These are phyloP conservation scores for Phytopythium sindhum DNA, from an alignment of 352 stramenopile genomes.

Conservation along the genomic window DNA sequence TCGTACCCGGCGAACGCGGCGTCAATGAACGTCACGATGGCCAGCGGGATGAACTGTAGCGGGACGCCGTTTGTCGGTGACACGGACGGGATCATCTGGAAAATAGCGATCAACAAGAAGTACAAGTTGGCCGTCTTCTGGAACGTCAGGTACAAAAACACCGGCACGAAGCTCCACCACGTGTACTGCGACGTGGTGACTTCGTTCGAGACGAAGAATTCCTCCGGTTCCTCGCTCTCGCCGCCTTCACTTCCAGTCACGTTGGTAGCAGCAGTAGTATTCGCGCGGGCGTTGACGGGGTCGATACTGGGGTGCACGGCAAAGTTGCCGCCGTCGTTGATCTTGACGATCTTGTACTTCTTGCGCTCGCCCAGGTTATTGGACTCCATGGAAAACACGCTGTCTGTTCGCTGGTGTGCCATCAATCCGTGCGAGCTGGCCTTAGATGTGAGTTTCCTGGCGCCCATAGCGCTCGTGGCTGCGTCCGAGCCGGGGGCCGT, in stretches of 20 bases:
- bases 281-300: neutral
- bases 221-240: constrained; percentile 19
- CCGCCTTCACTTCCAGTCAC: constrained; percentile 9
- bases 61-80: constrained; percentile 78
- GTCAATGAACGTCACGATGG: constrained; percentile 82
- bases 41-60: constrained; percentile 78
- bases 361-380: constrained; percentile 21
- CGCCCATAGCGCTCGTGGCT: neutral
- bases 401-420: constrained; percentile 35
- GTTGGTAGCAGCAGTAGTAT: neutral
- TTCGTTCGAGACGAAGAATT: constrained; percentile 69
- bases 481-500: constrained; percentile 7
- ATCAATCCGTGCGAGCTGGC: constrained; percentile 20
- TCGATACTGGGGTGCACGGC: constrained; percentile 15
- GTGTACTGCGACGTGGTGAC: constrained; percentile 87
- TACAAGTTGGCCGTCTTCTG: constrained; percentile 88
- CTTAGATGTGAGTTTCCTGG: constrained; percentile 28
- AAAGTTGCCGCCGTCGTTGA: constrained; percentile 52
- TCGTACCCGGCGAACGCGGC: constrained; percentile 80
- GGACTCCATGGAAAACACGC: constrained; percentile 61
- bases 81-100: constrained; percentile 83
- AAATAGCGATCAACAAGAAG: constrained; percentile 86
- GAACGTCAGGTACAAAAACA: constrained; percentile 87
- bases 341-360: constrained; percentile 72
- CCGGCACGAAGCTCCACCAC: constrained; percentile 85